Evolutionary conservation across 2,329 filamentous ascomycete species (phyloP), one percentile per base, ranked within the genome.

Genomic region (Aureobasidium musti): DNA sequence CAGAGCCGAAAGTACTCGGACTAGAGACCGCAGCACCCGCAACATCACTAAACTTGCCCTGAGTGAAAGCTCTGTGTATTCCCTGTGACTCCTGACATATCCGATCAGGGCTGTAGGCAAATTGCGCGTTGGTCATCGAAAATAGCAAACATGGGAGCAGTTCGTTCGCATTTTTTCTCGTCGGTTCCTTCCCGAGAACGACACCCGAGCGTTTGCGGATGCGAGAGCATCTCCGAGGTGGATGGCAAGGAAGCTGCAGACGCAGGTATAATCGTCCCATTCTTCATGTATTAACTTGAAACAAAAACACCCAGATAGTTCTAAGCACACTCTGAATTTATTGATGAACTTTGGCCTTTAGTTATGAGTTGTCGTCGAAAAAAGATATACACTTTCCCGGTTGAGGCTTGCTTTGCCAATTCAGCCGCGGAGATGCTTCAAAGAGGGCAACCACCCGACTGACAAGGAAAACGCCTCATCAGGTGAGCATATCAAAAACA

Each of bases 351-450:
- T 13, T 33, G 5, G 5, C 30, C 5, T 8, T 33, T 33, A 5
- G 26, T 17, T 1, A 52, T 52, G 26, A 19, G 26, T 59, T 37
- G 57, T 61, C 28, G 57, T 61, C 37, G 43, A 6, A 21, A 30
- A 49, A 61, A 26, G 39, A 61, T 23, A 49, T 33, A 49, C 41
- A 37, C 50, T 54, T 53, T 59, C 13, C 23, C 26, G 54, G 39
- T 43, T 11, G 26, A 43, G 54, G 26, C 54, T 39, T 21, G 49
- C 26, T 26, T 26, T 19, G 53, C 33, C 35, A 28, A 56, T n/a
- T 33, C 56, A 43, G 56, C 57, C 57, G 57, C 57, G 57, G 57
- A 61, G 57, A 61, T 49, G 57, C 41, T 61, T 26, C 28, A 5
- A 13, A 61, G 30, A 30, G 13, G 26, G 26, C 43, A 47, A 37